Base-by-base conservation (phyloP, 2,329 filamentous ascomycete genomes). In the Alternaria sp. region DNA sequence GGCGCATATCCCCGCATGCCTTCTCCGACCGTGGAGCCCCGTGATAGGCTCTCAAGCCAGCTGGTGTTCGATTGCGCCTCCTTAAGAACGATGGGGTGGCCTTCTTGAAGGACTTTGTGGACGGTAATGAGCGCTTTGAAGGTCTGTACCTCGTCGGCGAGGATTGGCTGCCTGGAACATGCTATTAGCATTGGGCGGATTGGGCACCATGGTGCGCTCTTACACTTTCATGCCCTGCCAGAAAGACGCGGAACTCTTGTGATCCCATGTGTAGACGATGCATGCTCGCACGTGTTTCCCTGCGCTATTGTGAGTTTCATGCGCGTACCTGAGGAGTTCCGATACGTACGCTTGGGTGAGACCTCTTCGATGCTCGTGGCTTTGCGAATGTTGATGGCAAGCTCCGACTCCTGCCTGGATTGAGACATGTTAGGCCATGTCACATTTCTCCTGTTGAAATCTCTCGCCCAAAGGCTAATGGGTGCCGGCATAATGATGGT, bases 171-270 rank as follows among this genome's bases (percentile, higher is more conserved):
- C 75, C 93, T 96, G 65, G 14, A 14, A 3, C n/a, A 25, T 20
- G 55, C 25, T 20, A 26, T 76, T 58, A 76, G 71, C 53, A 56
- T 46, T 58, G 43, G 37, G 12, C 25, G 41, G 20, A 23, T 6
- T 41, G 20, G 37, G 43, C 43, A 26, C 15, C 21, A 11, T n/a
- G 25, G 41, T 30, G 51, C 60, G 56, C 60, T 37, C 15, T 72
- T 87, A 96, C 91, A 98, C 94, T 89, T 99, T 99, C 87, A 99
- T 96, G 79, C 94, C 95, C 61, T 93, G 89, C 96, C 96, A 99
- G 81, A 99, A 99, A 78, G 94, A 93, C 78, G 89, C 87, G 45
- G 94, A 97, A 69, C 92, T 97, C 84, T 97, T 96, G 85, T 99
- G 94, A 82, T 99, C 96, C 96, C 96, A 99, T 63, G 95, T 98